These are phyloP conservation scores for Prunus fruticosa DNA, from an alignment of 306 rosid genomes.

Conservation along the genomic window DNA sequence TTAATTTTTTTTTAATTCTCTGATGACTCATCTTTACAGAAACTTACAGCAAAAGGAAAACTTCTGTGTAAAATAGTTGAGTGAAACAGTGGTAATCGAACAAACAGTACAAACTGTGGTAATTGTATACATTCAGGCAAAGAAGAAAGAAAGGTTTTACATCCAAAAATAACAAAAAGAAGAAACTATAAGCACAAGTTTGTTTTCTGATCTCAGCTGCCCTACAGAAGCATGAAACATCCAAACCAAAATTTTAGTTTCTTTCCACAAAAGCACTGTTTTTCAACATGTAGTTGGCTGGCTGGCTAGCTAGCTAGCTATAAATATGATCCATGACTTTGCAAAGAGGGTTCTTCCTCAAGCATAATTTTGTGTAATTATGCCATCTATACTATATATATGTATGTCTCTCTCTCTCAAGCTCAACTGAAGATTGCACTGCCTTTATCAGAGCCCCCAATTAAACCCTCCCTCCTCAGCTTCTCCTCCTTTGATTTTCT, in stretches of 20 bases:
- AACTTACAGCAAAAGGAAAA: not conserved
- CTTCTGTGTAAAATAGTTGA: not conserved
- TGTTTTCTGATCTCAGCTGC: not conserved
- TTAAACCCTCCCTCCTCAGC: slow-evolving; percentile 76
- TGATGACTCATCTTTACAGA: not conserved
- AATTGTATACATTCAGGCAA: not conserved
- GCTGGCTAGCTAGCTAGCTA: not conserved
- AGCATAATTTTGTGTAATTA: too few relatives aligned
- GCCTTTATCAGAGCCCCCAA: slow-evolving; percentile 60
- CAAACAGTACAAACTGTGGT: not conserved
- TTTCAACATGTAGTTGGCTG: not conserved
- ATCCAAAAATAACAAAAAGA: not conserved
- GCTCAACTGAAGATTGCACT: slow-evolving; percentile 45
- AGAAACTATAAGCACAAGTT: not conserved
- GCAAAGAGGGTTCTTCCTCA: too few relatives aligned
- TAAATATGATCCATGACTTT: not conserved
- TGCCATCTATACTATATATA: too few relatives aligned
- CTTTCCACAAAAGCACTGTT: not conserved
- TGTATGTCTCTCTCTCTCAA: too few relatives aligned
- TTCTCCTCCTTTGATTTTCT: slow-evolving; percentile 83
- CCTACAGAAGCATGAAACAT: slow-evolving; percentile 5
- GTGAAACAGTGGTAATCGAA: not conserved
- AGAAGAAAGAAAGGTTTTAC: not conserved
- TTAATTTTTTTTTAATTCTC: not conserved
- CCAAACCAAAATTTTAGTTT: not conserved